Percentiles rank a stretch among this genome's conserved stretches.
Conservation (phyloP, 306 rosid genomes). For the Acacia crassicarpa region DNA sequence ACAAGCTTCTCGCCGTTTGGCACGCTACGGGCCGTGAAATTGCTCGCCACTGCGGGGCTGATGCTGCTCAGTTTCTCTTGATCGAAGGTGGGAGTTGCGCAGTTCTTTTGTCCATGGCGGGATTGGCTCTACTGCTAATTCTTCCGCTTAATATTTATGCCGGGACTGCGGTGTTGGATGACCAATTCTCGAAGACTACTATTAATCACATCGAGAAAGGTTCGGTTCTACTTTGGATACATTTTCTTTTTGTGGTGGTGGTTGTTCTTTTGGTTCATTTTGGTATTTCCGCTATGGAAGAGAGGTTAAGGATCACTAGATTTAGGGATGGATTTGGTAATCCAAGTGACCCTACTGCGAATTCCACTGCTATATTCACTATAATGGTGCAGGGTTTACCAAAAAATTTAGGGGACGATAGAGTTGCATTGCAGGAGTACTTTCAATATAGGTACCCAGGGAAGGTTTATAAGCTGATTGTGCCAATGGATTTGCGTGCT, state of each 20-base stretch:
- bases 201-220: constrained; percentile 78
- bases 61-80: constrained; percentile 91
- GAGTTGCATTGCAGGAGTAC: constrained; percentile 70
- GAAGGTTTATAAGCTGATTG: constrained; percentile 73
- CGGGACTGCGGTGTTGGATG: constrained; percentile 61
- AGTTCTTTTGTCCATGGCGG: constrained; percentile 55
- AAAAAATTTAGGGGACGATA: constrained; percentile 64
- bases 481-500: constrained; percentile 92
- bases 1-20: constrained; percentile 95
- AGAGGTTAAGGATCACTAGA: constrained; percentile 71
- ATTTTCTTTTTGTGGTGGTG: constrained; percentile 65
- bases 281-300: constrained; percentile 68
- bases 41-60: constrained; percentile 92
- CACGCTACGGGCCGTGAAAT: constrained; percentile 84
- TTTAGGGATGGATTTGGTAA: constrained; percentile 89
- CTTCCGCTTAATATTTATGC: constrained; percentile 80
- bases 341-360: constrained; percentile 60
- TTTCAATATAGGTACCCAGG: constrained; percentile 90
- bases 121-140: constrained; percentile 48
- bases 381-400: constrained; percentile 96
- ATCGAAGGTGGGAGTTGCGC: constrained; percentile 94
- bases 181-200: constrained; percentile 84
- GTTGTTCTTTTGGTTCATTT: constrained; percentile 74
- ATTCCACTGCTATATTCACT: constrained; percentile 85
- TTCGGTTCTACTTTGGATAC: constrained; percentile 85